Percentiles rank a stretch among this genome's conserved stretches.
These are phyloP conservation scores for Chaetomium strumarium DNA, from an alignment of 2,329 filamentous ascomycete genomes.

Conservation along the genomic window DNA sequence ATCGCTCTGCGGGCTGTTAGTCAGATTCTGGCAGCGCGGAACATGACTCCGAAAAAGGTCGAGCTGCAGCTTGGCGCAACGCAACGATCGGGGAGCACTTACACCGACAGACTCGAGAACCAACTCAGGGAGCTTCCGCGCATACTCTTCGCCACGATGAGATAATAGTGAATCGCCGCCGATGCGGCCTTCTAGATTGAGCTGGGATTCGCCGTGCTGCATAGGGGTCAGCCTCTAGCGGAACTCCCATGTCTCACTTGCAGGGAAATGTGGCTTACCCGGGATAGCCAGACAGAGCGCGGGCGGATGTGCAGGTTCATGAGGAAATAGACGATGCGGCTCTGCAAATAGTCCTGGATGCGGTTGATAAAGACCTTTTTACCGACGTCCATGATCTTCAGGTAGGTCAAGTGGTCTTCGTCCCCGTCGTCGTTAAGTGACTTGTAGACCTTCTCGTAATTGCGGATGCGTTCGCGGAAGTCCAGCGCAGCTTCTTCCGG, in stretches of 20 bases:
- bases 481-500: conserved; percentile 85
- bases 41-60: neutral
- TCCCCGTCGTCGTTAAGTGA: conserved; percentile 76
- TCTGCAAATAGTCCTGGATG: conserved; percentile 94
- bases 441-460: conserved; percentile 96
- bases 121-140: conserved; percentile 74
- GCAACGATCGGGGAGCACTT: conserved; percentile 32
- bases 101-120: conserved; percentile 83
- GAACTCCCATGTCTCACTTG: too few species aligned
- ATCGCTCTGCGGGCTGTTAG: conserved; percentile 42
- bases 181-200: conserved; percentile 84
- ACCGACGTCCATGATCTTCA: conserved; percentile 95
- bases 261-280: conserved; percentile 50
- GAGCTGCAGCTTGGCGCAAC: conserved; percentile 19
- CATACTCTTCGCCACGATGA: conserved; percentile 79
- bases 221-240: neutral
- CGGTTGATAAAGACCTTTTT: conserved; percentile 97
- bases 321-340: conserved; percentile 92
- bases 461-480: conserved; percentile 88
- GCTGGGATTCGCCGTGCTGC: conserved; percentile 90
- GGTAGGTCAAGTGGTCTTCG: conserved; percentile 83
- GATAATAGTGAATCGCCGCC: conserved; percentile 89
- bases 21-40: conserved; percentile 5
- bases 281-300: conserved; percentile 90
- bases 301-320: conserved; percentile 98